These are phyloP conservation scores for Trichophyton equinum DNA, from an alignment of 2,329 filamentous ascomycete species.

Conservation along the genomic window DNA sequence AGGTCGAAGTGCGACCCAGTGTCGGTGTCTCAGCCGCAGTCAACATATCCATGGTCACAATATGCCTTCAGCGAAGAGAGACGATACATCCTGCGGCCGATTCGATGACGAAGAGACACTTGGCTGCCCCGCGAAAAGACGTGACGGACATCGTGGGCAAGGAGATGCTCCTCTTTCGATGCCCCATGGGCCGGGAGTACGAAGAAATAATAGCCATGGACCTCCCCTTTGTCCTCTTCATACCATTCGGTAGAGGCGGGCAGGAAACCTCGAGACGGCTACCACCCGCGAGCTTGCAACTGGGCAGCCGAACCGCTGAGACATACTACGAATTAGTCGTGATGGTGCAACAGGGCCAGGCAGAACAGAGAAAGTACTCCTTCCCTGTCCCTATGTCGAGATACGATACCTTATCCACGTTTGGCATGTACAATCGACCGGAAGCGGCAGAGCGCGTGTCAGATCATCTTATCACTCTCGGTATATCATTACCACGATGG, in stretches of 20 bases:
- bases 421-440: slow-evolving; percentile 98
- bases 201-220: slow-evolving; percentile 94
- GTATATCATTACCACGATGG: slow-evolving; percentile 86
- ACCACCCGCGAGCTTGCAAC: slow-evolving; percentile 79
- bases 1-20: slow-evolving; percentile 86
- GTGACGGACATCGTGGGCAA: slow-evolving; percentile 88
- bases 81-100: slow-evolving; percentile 95
- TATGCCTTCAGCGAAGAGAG: slow-evolving; percentile 85
- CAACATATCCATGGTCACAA: slow-evolving; percentile 80
- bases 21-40: slow-evolving; percentile 80
- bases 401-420: slow-evolving; percentile 94
- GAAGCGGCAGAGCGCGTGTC: slow-evolving; percentile 74
- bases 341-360: slow-evolving; percentile 80
- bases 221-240: slow-evolving; percentile 91
- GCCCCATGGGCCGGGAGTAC: slow-evolving; percentile 66
- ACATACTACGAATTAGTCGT: slow-evolving; percentile 96
- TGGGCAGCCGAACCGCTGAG: slow-evolving; percentile 87
- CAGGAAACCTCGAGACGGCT: slow-evolving; percentile 82
- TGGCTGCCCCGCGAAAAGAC: slow-evolving; percentile 81
- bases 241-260: slow-evolving; percentile 82
- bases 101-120: slow-evolving; percentile 80
- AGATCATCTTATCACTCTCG: slow-evolving; percentile 82
- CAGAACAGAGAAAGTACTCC: slow-evolving; percentile 75
- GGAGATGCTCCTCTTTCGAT: slow-evolving; percentile 84
- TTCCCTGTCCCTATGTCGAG: slow-evolving; percentile 84